Percentiles rank a stretch among this genome's conserved stretches.
phyloP scores from a whole-genome alignment of 768 basidiomycete species.

The Suillus clintonianus region DNA sequence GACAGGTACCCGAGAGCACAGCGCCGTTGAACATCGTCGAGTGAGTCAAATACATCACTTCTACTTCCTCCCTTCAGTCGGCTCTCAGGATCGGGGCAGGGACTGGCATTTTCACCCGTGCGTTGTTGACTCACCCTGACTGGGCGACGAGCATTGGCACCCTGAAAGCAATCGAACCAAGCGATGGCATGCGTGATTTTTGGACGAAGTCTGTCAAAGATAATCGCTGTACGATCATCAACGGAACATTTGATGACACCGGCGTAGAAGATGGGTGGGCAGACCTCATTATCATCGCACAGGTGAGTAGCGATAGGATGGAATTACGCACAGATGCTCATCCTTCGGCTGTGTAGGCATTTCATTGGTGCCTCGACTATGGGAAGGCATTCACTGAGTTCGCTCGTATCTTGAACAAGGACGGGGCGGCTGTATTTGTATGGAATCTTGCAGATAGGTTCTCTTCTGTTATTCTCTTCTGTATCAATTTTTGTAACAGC shows the following conservation, averaged over 20 bases:
- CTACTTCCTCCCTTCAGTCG: constrained; percentile 1
- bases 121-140: constrained; percentile 58
- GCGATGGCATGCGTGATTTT: constrained; percentile 74
- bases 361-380: constrained; percentile 91
- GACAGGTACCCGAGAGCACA: constrained; percentile 51
- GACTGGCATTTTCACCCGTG: constrained; percentile 88
- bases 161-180: constrained; percentile 80
- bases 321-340: constrained; percentile 25
- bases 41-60: constrained; percentile 40
- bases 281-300: constrained; percentile 78
- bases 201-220: neutral
- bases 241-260: constrained; percentile 73
- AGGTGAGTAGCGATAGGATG: constrained; percentile 40
- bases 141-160: constrained; percentile 51
- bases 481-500: neutral
- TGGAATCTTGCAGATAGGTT: constrained; percentile 93
- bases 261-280: constrained; percentile 68
- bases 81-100: constrained; percentile 71
- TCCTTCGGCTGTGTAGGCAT: constrained; percentile 55
- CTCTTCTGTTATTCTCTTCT: constrained; percentile 6
- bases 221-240: constrained; percentile 36
- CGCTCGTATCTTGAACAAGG: constrained; percentile 74
- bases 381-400: constrained; percentile 56
- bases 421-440: constrained; percentile 67
- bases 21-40: constrained; percentile 65